phyloP scores from a whole-genome alignment of 2,329 filamentous ascomycete species.

The Pyricularia sp. region DNA sequence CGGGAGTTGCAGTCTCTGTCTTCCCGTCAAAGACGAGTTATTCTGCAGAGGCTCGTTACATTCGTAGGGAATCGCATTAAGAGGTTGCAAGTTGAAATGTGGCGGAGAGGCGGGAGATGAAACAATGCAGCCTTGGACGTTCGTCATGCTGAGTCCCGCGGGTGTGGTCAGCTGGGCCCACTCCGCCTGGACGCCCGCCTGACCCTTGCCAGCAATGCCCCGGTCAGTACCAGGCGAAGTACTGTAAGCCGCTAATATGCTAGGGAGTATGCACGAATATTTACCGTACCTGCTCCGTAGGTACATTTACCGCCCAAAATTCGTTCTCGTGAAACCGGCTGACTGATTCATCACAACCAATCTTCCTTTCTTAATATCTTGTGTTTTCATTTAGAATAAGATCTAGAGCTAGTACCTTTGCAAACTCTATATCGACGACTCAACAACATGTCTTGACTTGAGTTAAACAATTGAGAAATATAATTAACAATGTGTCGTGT shows the following conservation, averaged over 20 bases:
- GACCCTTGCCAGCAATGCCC: not conserved
- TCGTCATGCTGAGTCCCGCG: not conserved
- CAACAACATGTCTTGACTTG: too few species aligned
- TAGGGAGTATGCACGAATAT: not conserved
- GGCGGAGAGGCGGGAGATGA: not conserved
- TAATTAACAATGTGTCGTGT: too few species aligned
- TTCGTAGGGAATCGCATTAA: not conserved
- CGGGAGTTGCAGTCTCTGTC: not conserved
- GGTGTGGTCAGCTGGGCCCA: not conserved
- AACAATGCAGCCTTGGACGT: not conserved
- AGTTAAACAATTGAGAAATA: too few species aligned
- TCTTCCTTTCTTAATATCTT: too few species aligned
- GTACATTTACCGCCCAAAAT: not conserved
- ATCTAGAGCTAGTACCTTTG: too few species aligned
- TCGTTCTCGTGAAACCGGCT: not conserved
- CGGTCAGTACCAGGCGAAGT: not conserved
- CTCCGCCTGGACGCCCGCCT: not conserved
- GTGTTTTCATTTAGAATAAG: too few species aligned
- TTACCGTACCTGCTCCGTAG: too few species aligned
- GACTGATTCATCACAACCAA: not conserved
- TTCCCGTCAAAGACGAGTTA: not conserved
- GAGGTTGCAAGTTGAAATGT: not conserved
- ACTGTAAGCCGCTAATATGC: not conserved
- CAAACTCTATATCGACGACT: too few species aligned
- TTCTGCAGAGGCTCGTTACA: not conserved